These are phyloP conservation scores for Aspergillus panamensis DNA, from an alignment of 495 filamentous ascomycete genomes.

Conservation along the genomic window DNA sequence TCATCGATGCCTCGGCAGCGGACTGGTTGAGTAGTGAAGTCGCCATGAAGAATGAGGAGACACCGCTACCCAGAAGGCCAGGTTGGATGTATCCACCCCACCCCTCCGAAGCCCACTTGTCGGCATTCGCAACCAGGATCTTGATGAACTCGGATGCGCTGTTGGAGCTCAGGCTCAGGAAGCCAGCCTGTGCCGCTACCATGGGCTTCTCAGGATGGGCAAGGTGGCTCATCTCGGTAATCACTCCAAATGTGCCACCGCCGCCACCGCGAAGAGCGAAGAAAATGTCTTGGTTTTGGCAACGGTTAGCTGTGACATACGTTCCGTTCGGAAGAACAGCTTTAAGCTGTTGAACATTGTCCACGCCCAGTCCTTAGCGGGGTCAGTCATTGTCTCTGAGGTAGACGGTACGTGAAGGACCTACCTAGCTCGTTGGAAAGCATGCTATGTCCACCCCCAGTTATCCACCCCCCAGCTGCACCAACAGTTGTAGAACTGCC, in stretches of 20 bases:
- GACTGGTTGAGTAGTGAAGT: conserved; percentile 12
- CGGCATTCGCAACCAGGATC: conserved; percentile 30
- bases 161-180: conserved; percentile 27
- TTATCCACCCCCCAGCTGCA: conserved; percentile 44
- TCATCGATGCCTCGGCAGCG: conserved; percentile 6
- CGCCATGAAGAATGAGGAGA: conserved; percentile 6
- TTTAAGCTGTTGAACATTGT: conserved; percentile 28
- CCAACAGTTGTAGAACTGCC: conserved; percentile 22
- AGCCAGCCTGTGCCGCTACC: conserved; percentile 23
- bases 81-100: conserved; percentile 40
- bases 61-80: not conserved
- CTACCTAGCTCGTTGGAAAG: conserved; percentile 25
- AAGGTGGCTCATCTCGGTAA: conserved; percentile 30
- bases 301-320: conserved; percentile 40
- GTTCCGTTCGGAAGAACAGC: conserved; percentile 50
- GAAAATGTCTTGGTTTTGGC: conserved; percentile 53
- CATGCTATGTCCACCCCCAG: conserved; percentile 41
- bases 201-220: conserved; percentile 31
- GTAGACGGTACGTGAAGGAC: not conserved
- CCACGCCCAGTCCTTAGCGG: conserved; percentile 24
- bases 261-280: conserved; percentile 53
- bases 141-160: conserved; percentile 23
- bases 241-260: conserved; percentile 47
- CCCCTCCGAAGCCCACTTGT: conserved; percentile 37
- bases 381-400: conserved; percentile 5